Evolutionary conservation across 805 yeast genomes (phyloP).

Genomic region (Brettanomyces custersianus): DNA sequence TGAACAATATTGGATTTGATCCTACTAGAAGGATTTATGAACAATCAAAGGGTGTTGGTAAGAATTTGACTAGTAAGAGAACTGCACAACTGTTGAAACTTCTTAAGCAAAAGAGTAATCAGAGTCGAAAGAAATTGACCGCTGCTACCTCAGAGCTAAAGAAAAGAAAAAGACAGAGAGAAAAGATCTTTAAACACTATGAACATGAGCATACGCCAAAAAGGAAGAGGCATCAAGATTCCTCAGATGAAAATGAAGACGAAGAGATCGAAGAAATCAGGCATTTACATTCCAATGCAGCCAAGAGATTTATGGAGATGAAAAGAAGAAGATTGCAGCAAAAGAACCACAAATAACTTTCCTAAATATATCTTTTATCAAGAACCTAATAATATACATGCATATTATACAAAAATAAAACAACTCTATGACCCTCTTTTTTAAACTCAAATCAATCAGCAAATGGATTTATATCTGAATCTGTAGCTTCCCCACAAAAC

Average conservation of each 20-base stretch:
- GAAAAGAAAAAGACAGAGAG: conserved; percentile 11
- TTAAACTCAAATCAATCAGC: neutral
- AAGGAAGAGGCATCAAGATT: neutral
- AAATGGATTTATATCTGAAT: neutral
- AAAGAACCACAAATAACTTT: too few relatives aligned
- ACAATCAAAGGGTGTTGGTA: conserved; percentile 1
- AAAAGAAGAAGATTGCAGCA: too few relatives aligned
- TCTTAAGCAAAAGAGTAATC: conserved; percentile 7
- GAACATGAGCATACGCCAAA: conserved; percentile 1
- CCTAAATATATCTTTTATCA: neutral
- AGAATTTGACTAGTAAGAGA: conserved; percentile 1
- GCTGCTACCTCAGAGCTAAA: conserved; percentile 13
- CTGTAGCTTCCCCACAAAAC: conserved; percentile 28
- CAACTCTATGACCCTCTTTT: too few relatives aligned
- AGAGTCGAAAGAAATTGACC: conserved; percentile 10
- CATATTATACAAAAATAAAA: too few relatives aligned
- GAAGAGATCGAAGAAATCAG: neutral
- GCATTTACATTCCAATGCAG: neutral
- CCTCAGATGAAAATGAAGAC: neutral
- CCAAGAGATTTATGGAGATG: neutral
- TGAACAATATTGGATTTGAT: conserved; percentile 22
- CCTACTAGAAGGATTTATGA: conserved; percentile 20
- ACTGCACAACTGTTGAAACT: conserved; percentile 4
- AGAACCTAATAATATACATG: neutral
- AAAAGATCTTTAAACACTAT: conserved; percentile 3